phyloP scores from a whole-genome alignment of 306 rosid species.

The Glycine soja region DNA sequence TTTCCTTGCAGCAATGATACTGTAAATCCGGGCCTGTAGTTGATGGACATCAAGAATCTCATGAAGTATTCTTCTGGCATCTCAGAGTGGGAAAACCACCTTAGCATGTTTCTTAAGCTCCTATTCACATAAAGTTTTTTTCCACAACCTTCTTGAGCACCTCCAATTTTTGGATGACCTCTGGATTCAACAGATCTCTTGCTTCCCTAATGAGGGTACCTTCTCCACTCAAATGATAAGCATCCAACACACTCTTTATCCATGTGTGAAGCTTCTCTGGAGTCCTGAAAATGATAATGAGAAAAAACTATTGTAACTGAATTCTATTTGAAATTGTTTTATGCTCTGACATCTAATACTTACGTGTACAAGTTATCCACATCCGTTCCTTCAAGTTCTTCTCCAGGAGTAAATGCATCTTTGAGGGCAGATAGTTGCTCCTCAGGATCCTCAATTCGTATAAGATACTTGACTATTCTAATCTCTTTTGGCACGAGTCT shows the following conservation, averaged over 20 bases:
- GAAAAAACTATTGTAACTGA: slow-evolving; percentile 12
- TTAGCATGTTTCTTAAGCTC: slow-evolving; percentile 10
- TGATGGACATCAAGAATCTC: slow-evolving; percentile 22
- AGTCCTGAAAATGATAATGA: slow-evolving; percentile 61
- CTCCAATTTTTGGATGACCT: slow-evolving; percentile 75
- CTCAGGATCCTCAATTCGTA: slow-evolving; percentile 78
- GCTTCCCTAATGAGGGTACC: slow-evolving; percentile 89
- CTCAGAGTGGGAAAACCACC: slow-evolving; percentile 21
- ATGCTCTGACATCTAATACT: slow-evolving; percentile 43
- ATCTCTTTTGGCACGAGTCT: slow-evolving; percentile 86
- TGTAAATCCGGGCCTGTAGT: slow-evolving; percentile 18
- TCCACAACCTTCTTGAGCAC: slow-evolving; percentile 68
- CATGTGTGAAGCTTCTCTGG: slow-evolving; percentile 83
- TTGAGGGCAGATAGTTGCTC: slow-evolving; percentile 68
- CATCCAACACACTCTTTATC: slow-evolving; percentile 74
- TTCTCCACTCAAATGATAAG: slow-evolving; percentile 82
- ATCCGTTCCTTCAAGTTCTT: slow-evolving; percentile 74
- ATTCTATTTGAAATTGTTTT: slow-evolving; percentile 7
- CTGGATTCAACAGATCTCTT: slow-evolving; percentile 88
- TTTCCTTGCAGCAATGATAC: slow-evolving; percentile 27
- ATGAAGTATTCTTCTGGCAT: neutral
- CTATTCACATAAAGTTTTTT: slow-evolving; percentile 74
- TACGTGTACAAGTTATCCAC: slow-evolving; percentile 86
- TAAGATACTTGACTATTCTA: slow-evolving; percentile 79
- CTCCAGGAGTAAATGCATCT: slow-evolving; percentile 96